phyloP scores from a whole-genome alignment of 148 eudicot species.

The Fagopyrum tataricum region DNA sequence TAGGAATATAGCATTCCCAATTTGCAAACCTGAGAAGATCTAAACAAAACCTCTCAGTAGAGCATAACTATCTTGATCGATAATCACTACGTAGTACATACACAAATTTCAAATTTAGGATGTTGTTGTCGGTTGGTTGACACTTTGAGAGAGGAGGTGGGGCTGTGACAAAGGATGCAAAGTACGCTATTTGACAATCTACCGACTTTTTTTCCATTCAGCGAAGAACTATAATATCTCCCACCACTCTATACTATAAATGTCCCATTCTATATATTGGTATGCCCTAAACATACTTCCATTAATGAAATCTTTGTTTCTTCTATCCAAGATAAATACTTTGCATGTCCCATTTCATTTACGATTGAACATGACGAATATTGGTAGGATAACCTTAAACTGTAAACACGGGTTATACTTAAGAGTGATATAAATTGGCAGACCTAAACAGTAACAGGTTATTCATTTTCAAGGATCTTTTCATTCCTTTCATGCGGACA shows the following conservation, averaged over 20 bases:
- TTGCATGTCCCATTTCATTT: not conserved
- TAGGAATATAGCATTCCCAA: not conserved
- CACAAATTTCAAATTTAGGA: not conserved
- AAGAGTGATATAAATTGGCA: not conserved
- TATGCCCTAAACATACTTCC: not conserved
- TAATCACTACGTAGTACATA: not conserved
- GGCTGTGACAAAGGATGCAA: not conserved
- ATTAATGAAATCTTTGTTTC: not conserved
- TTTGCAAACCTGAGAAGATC: not conserved
- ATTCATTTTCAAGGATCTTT: not conserved
- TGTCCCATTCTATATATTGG: not conserved
- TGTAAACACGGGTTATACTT: not conserved
- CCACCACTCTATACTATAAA: not conserved
- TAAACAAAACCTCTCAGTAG: not conserved
- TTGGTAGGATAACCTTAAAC: not conserved
- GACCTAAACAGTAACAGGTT: not conserved
- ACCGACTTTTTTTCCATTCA: too few species aligned
- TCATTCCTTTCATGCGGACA: not conserved
- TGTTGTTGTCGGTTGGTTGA: not conserved
- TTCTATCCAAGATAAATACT: not conserved
- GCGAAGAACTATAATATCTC: too few species aligned
- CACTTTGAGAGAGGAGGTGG: too few species aligned
- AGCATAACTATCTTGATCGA: not conserved
- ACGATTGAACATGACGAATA: not conserved
- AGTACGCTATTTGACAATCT: too few species aligned